Percentiles rank a stretch among this genome's conserved stretches.
Conservation (phyloP, 495 filamentous ascomycete genomes). For the Niebla homalea region DNA sequence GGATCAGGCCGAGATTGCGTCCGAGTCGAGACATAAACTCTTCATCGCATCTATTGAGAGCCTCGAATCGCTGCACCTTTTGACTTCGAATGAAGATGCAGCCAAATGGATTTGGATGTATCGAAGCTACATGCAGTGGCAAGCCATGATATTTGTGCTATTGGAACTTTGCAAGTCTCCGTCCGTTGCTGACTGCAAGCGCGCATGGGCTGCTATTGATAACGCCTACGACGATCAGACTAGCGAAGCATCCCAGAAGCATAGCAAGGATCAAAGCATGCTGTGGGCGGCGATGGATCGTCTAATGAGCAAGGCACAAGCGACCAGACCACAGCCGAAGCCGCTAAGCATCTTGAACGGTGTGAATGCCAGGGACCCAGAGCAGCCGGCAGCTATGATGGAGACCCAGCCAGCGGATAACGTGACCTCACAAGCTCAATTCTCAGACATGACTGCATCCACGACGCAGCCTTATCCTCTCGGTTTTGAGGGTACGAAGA, state of each 20-base stretch:
- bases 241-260: slow-evolving; percentile 33
- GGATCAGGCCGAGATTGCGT: slow-evolving; percentile 27
- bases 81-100: slow-evolving; percentile 46
- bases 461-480: no score
- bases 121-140: slow-evolving; percentile 69
- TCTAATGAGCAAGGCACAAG: slow-evolving; percentile 39
- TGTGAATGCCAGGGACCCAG: no score
- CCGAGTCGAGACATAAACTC: slow-evolving; percentile 49
- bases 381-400: no score
- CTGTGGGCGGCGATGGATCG: slow-evolving; percentile 65
- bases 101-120: slow-evolving; percentile 72
- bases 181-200: no score
- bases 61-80: slow-evolving; percentile 54
- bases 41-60: slow-evolving; percentile 64
- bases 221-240: no score
- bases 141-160: slow-evolving; percentile 52
- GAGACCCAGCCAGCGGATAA: no score
- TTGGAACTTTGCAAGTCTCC: slow-evolving; percentile 3
- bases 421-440: no score
- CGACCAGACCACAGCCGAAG: slow-evolving; percentile 11
- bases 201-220: no score
- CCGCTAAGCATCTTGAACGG: not conserved
- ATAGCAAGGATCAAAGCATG: slow-evolving; percentile 44
- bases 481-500: no score
- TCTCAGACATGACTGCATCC: no score